Percentiles rank a stretch among this genome's conserved stretches.
These are phyloP conservation scores for Quercus variabilis DNA, from an alignment of 306 rosid species.

Conservation along the genomic window DNA sequence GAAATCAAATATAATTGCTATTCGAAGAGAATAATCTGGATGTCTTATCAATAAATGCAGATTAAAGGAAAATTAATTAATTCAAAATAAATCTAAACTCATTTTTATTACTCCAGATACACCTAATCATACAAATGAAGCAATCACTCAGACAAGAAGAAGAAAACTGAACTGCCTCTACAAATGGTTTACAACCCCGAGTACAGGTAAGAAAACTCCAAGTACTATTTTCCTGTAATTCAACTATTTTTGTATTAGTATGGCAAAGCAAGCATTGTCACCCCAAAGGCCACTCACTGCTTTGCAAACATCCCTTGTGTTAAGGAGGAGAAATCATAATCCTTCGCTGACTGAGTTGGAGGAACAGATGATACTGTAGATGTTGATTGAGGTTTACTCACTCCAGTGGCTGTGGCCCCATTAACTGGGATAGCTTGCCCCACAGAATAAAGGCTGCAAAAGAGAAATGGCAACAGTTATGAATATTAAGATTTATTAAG, in stretches of 20 bases:
- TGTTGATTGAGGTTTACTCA: slow-evolving; percentile 51
- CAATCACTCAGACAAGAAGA: slow-evolving; percentile 37
- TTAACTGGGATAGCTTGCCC: slow-evolving; percentile 65
- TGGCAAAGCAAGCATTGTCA: slow-evolving; percentile 29
- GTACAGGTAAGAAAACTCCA: slow-evolving; percentile 30
- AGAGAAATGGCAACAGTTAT: slow-evolving; percentile 14
- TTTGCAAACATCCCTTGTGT: slow-evolving; percentile 87
- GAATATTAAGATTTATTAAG: background rate
- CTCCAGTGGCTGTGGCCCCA: slow-evolving; percentile 41
- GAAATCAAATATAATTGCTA: background rate
- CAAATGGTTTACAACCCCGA: slow-evolving; percentile 64
- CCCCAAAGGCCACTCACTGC: slow-evolving; percentile 38
- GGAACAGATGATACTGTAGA: slow-evolving; percentile 50
- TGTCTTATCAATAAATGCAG: background rate
- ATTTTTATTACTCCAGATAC: slow-evolving; percentile 45
- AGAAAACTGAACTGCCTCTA: slow-evolving; percentile 63
- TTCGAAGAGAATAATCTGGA: background rate
- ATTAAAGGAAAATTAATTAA: background rate
- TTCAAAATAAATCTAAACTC: slow-evolving; percentile 26
- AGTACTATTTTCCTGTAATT: slow-evolving; percentile 45
- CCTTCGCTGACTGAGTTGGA: slow-evolving; percentile 54
- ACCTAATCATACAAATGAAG: slow-evolving; percentile 62
- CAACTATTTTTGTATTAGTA: slow-evolving; percentile 53
- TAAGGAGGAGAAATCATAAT: slow-evolving; percentile 86
- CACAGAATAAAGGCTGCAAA: slow-evolving; percentile 57